Base-by-base conservation (phyloP, 257 asterid genomes). In the Gardenia jasminoides region DNA sequence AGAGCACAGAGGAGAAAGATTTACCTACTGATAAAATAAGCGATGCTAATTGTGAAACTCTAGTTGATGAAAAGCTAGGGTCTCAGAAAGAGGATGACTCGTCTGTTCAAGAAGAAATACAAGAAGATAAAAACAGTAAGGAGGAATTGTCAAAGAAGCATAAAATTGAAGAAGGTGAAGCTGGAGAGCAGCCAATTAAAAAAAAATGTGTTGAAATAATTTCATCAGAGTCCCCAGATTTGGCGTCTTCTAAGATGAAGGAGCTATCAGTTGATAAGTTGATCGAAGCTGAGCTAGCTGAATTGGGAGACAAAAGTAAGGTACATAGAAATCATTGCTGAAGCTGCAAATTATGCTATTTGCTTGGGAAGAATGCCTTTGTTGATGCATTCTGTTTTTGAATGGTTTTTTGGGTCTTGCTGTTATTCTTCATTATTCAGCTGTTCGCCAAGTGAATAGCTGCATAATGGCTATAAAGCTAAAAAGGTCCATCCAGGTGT, bases 241-340 rank as follows among this genome's bases (percentile, higher is more conserved):
- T 67, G 19, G 74, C 75, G 43, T 6, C 89, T 47, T 70, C 78
- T 58, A 89, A 80, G 83, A 75, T 68, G 0, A 92, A 88, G 80
- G n/a, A n/a, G n/a, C 88, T 89, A 84, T 93, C 99, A 41, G 86
- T 95, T 76, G 99, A 95, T 82, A 81, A 88, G 87, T 78, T 90
- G 72, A 95, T 95, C 78, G 99, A 95, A 79, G 97, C 82, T 4
- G 99, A 95, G 90, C 88, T 95, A 44, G 97, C 97, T 10, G 97
- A 93, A 83, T 82, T 95, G 84, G 94, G 92, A 75, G 96, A 95
- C 88, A 93, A 78, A 88, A 88, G 88, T 87, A 95, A 95, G 97
- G 99, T 91, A 79, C 85, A 91, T 79, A 48, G 43, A 33, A 71
- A 52, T 76, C 22, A 24, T 1, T 67, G 19, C 69, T 77, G 52